Percentiles rank a stretch among this genome's conserved stretches.
Conservation (phyloP, 208 protist genomes). For the Leishmania gerbilli region DNA sequence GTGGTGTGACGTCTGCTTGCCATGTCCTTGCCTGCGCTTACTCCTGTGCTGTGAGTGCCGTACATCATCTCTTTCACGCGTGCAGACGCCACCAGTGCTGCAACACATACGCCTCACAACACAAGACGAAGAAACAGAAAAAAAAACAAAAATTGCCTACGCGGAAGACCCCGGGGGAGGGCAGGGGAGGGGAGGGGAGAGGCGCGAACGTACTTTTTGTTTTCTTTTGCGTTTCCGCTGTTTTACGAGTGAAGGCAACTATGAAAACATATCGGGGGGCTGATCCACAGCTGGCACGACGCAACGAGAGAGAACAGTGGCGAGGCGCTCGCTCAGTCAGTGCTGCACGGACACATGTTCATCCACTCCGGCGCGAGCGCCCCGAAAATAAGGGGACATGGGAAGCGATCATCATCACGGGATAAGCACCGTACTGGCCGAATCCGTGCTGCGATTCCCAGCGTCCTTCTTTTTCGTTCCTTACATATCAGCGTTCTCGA, state of each 20-base stretch:
- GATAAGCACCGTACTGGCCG: not conserved
- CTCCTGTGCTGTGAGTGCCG: not conserved
- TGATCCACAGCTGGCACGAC: not conserved
- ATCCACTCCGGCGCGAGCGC: not conserved
- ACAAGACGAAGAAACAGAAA: not conserved
- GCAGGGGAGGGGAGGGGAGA: not conserved
- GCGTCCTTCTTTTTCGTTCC: not conserved
- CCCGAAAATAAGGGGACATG: constrained; percentile 9
- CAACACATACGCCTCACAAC: not conserved
- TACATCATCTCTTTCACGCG: not conserved
- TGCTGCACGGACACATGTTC: not conserved
- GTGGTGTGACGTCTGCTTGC: not conserved
- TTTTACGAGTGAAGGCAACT: not conserved
- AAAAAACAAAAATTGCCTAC: not conserved
- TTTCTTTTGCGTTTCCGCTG: no score
- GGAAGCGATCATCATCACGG: not conserved
- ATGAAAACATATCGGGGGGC: not conserved
- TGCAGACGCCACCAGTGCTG: not conserved
- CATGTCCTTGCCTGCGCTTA: not conserved
- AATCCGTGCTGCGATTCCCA: not conserved
- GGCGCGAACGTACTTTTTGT: no score
- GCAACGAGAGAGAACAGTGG: not conserved
- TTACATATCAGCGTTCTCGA: constrained; percentile 23
- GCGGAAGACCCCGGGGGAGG: not conserved
- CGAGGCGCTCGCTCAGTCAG: not conserved